A percentile compares a stretch with the other conserved stretches of the same genome.
These are phyloP conservation scores for Rhizopogon parksii DNA, from an alignment of 1,284 basidiomycete species.

Conservation along the genomic window DNA sequence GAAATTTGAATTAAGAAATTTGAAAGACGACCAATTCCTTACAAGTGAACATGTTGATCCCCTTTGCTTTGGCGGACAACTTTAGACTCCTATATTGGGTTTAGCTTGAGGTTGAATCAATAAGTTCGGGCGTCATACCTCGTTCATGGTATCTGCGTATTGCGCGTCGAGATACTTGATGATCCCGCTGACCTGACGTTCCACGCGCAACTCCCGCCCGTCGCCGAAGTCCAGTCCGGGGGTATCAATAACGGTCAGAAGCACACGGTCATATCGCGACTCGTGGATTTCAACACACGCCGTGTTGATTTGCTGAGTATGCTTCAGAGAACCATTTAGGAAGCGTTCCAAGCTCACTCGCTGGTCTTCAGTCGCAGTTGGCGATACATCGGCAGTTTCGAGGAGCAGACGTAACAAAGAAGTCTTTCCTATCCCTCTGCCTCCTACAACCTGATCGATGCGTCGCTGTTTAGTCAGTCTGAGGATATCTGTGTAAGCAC, in stretches of 20 bases:
- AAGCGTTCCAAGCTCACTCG: constrained; percentile 54
- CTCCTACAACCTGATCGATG: constrained; percentile 58
- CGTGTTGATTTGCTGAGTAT: constrained; percentile 55
- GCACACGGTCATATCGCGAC: constrained; percentile 65
- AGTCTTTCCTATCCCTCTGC: constrained; percentile 74
- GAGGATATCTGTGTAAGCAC: neutral
- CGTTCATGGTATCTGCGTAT: constrained; percentile 76
- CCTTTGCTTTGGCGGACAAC: constrained; percentile 77
- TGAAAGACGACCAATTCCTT: constrained; percentile 24
- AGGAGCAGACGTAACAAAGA: constrained; percentile 62
- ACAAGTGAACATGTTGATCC: constrained; percentile 81
- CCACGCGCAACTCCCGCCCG: constrained; percentile 66
- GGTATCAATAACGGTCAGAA: constrained; percentile 74
- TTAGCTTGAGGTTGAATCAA: neutral
- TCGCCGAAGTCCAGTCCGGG: constrained; percentile 70
- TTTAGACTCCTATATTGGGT: constrained; percentile 64
- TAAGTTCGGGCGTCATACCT: constrained; percentile 41
- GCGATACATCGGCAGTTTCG: constrained; percentile 72
- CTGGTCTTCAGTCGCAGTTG: constrained; percentile 63
- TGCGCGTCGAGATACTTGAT: constrained; percentile 71
- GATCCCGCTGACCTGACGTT: constrained; percentile 63
- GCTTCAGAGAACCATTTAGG: constrained; percentile 47
- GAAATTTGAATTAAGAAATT: constrained; percentile 17
- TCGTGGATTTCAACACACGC: constrained; percentile 74
- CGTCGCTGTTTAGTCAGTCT: constrained; percentile 5